Percentiles rank a stretch among this genome's conserved stretches.
These are phyloP conservation scores for Hypoxylon sp. DNA, from an alignment of 2,329 filamentous ascomycete species.

Conservation along the genomic window DNA sequence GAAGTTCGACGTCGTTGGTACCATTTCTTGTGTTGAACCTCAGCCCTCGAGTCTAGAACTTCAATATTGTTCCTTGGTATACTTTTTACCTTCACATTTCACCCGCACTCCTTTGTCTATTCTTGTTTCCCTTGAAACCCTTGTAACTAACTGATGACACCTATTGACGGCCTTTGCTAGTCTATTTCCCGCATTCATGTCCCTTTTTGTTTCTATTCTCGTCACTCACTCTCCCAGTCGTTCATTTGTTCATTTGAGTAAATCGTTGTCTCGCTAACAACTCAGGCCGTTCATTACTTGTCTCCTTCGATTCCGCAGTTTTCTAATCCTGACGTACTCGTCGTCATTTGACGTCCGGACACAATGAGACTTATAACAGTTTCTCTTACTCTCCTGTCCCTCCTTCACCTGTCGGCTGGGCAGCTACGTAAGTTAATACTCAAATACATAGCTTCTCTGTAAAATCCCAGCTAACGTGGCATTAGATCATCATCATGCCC, in stretches of 20 bases:
- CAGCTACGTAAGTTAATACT: conserved; percentile 56
- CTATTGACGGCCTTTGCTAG: conserved; percentile 44
- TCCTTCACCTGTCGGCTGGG: conserved; percentile 60
- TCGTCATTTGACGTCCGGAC: conserved; percentile 31
- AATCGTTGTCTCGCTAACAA: conserved; percentile 41
- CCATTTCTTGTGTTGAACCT: conserved; percentile 22
- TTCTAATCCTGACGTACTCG: conserved; percentile 31
- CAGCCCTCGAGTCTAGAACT: conserved; percentile 24
- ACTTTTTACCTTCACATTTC: conserved; percentile 36
- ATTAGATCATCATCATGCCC: conserved; percentile 54
- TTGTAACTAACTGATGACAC: conserved; percentile 38
- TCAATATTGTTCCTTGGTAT: conserved; percentile 39
- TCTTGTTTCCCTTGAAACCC: conserved; percentile 33
- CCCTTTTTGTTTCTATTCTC: conserved; percentile 41
- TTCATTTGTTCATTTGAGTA: conserved; percentile 42
- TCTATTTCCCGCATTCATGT: conserved; percentile 29
- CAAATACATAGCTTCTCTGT: not conserved
- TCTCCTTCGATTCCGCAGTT: conserved; percentile 26
- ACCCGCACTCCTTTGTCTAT: conserved; percentile 37
- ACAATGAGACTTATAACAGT: conserved; percentile 63
- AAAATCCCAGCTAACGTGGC: conserved; percentile 27
- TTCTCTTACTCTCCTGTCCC: conserved; percentile 55
- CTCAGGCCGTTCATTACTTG: conserved; percentile 47
- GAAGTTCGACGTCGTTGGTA: conserved; percentile 28
- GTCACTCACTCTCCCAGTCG: conserved; percentile 43